Conservation (phyloP, 768 basidiomycete species). For the Mycena sanguinolenta region DNA sequence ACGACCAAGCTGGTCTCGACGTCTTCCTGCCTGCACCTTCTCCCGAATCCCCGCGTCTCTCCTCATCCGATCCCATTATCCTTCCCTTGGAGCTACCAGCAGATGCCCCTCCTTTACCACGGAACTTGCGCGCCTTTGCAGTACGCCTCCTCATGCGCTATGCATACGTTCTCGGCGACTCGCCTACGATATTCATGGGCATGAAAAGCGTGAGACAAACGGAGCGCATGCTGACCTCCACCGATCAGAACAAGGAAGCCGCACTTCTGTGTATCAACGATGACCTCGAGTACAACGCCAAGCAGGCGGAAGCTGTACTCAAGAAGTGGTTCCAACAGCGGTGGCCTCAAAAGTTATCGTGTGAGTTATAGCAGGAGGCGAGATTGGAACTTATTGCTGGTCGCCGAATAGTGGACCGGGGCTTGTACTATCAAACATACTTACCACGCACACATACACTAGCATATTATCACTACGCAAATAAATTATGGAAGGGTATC, state of each 20-base stretch:
- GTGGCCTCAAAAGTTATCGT: constrained; percentile 34
- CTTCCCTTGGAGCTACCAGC: constrained; percentile 31
- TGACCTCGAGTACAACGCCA: constrained; percentile 19
- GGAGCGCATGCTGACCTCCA: constrained; percentile 5
- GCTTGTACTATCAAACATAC: no score
- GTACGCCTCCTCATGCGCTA: constrained; percentile 36
- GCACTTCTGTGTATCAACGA: constrained; percentile 39
- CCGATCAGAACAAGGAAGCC: constrained; percentile 18
- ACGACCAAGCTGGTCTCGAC: constrained; percentile 25
- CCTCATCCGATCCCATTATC: constrained; percentile 27
- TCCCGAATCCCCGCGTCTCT: background rate
- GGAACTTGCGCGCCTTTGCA: constrained; percentile 35
- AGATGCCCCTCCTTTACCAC: constrained; percentile 22
- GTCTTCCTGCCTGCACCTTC: constrained; percentile 34
- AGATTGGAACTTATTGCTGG: background rate
- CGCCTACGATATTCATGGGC: constrained; percentile 32
- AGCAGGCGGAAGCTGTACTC: constrained; percentile 17
- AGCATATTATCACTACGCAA: no score
- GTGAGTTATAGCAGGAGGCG: constrained; percentile 24
- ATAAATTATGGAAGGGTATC: no score
- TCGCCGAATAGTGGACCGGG: background rate
- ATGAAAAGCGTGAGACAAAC: constrained; percentile 6
- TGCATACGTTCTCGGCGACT: constrained; percentile 36
- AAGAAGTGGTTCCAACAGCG: constrained; percentile 23
- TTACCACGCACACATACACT: no score